Base-by-base conservation (phyloP, 2,329 filamentous ascomycete species). In the Paecilomyces variotii region DNA sequence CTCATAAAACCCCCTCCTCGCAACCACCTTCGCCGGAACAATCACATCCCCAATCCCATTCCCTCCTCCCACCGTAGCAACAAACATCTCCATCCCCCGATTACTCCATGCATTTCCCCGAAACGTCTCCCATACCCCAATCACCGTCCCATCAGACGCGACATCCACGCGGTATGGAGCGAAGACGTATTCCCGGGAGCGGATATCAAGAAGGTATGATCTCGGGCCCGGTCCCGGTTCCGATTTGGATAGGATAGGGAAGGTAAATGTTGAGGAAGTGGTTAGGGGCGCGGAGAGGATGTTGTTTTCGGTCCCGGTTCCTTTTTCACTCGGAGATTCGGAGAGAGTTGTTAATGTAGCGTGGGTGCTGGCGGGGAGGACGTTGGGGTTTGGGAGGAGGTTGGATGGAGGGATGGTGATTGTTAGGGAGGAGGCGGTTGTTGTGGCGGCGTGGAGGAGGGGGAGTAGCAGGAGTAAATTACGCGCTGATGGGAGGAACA, bases 51-150 rank as follows among this genome's bases (percentile, higher is more conserved):
- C 76, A 19, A 70, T 74, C 7, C 59, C 63, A 4, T 62, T 63
- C 45, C 60, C 60, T 54, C 59, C 60, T 51, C 65, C 61, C 14
- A 65, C 54, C 59, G 67, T 63, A 4, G 67, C 75, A 53, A 76
- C 64, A 53, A 74, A 74, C 57, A 79, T 80, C 53, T 79, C 80
- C 12, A 62, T 56, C 14, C 92, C 93, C 69, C 86, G 88, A 71
- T 96, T 95, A 19, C 81, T 85, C 91, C 93, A 97, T 65, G 94
- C 89, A 67, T 96, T 93, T 0, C 91, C 91, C 54, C 91, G 81
- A 72, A 87, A 96, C 27, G 91, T 96, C 79, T 93, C 89, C 87
- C 89, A 94, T 28, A 86, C 86, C 50, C 81, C 76, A 2, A 91
- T 79, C 53, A 80, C 72, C 45, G 79, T 74, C 59, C 74, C 73